Base-by-base conservation (phyloP, 148 eudicot species). In the Rhododendron griersonianum region DNA sequence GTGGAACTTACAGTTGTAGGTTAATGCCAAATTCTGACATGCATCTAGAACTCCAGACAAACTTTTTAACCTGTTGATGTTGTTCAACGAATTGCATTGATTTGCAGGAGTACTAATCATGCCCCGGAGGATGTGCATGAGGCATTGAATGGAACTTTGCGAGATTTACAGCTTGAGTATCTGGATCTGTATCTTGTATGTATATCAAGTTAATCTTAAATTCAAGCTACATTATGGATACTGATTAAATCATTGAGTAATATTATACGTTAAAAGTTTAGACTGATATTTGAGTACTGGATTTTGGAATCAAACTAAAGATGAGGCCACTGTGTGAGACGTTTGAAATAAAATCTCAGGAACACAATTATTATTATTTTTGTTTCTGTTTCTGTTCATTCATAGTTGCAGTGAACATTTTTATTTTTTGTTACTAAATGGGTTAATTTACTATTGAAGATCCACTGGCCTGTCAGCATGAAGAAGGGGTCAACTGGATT, bases 401-500 rank as follows among this genome's bases (percentile, higher is more conserved):
- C 33, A 67, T 25, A 11, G 5, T 67, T n/a, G 15, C 69, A 5
- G 73, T 10, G 13, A n/a, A 65, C n/a, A 65, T 65, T 25, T 67
- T 14, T 13, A n/a, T 71, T 28, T 10, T 71, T 71, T 71, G 39
- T 13, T 28, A 30, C 76, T 71, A 30, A 71, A 30, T 65, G 45
- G 11, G 47, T 50, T 65, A 8, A 25, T 16, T 25, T 37, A 14
- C 67, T 51, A 69, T 67, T 88, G 89, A 87, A 94, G 96, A 91
- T 94, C 53, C 96, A 94, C 59, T 94, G 96, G 96, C 96, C 96
- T 33, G 93, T 88, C 25, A 86, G 92, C 53, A 80, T 90, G 90
- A 91, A 89, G 89, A 92, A 90, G 81, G 94, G 92, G 2, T 88
- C 96, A 45, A 86, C 75, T 77, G 95, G 93, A 50, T 89, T 91